phyloP scores from a whole-genome alignment of 2,329 filamentous ascomycete species.

The Teratosphaeria gauchensis region DNA sequence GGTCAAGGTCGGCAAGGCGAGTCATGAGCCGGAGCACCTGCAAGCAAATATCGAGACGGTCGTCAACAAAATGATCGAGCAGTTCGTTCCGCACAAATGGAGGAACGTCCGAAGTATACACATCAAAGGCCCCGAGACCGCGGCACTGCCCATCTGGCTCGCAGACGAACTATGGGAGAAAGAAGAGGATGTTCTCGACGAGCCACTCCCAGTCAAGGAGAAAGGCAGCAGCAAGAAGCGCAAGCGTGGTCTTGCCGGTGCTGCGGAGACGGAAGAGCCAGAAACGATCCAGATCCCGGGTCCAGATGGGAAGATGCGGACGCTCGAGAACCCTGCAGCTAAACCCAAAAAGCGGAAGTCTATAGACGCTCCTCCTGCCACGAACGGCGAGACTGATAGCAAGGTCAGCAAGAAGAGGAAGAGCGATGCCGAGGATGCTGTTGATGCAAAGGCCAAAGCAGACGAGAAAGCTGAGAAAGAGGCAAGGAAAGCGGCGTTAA shows the following conservation, averaged over 20 bases:
- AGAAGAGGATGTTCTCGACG: constrained; percentile 58
- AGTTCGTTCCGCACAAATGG: constrained; percentile 79
- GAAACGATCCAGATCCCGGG: constrained; percentile 22
- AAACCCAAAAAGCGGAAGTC: constrained; percentile 5
- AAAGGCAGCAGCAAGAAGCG: constrained; percentile 18
- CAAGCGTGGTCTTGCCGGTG: constrained; percentile 19
- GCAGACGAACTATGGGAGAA: constrained; percentile 87
- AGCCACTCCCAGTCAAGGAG: constrained; percentile 29
- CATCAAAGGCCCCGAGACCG: constrained; percentile 82
- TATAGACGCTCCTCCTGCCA: neutral
- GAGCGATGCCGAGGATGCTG: constrained; percentile 12
- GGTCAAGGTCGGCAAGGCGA: constrained; percentile 67
- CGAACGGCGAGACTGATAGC: too few species aligned
- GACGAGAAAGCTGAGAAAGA: constrained; percentile 18
- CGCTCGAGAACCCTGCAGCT: constrained; percentile 14
- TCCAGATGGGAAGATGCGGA: constrained; percentile 25
- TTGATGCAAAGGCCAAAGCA: constrained; percentile 10
- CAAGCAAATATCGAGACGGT: constrained; percentile 72
- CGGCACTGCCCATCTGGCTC: constrained; percentile 87
- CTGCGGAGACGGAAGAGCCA: constrained; percentile 16
- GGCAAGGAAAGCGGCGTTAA: constrained; percentile 17
- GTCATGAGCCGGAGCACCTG: constrained; percentile 65
- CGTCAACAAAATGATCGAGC: constrained; percentile 58
- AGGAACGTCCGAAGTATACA: constrained; percentile 74
- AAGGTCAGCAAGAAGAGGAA: constrained; percentile 27